These are phyloP conservation scores for Parasitella parasitica DNA, from an alignment of 371 early-diverging fungal genomes.

Conservation along the genomic window DNA sequence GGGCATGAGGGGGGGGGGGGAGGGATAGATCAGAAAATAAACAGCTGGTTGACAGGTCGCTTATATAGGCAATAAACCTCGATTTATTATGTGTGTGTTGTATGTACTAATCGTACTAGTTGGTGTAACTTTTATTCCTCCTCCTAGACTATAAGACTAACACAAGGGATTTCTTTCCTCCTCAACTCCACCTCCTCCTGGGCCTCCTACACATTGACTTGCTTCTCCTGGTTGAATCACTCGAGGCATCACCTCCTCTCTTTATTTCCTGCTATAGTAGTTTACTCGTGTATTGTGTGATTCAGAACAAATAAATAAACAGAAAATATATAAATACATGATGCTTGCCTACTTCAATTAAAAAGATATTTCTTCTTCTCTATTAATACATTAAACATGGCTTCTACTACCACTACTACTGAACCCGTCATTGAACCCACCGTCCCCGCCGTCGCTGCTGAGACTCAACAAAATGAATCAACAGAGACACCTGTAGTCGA, in stretches of 20 bases:
- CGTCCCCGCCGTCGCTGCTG: neutral
- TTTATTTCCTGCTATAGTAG: constrained; percentile 3
- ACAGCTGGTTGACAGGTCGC: constrained; percentile 5
- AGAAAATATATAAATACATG: neutral
- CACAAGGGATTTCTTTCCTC: neutral
- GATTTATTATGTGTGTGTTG: neutral
- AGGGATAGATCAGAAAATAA: neutral
- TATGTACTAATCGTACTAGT: constrained; percentile 16
- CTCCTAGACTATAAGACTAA: neutral
- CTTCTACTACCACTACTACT: constrained; percentile 5
- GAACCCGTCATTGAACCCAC: constrained; percentile 9
- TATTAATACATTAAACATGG: neutral
- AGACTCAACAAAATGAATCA: neutral
- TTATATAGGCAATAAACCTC: constrained; percentile 7
- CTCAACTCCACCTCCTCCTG: neutral
- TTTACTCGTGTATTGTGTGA: constrained; percentile 4
- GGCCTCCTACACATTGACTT: neutral
- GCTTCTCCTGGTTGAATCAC: neutral
- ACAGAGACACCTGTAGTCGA: neutral
- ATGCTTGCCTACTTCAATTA: neutral
- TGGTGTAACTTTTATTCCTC: constrained; percentile 9
- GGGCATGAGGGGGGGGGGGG: too few relatives aligned
- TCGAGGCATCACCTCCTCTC: neutral
- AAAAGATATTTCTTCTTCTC: neutral
- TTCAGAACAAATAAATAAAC: constrained; percentile 6